Evolutionary conservation across 805 yeast species (phyloP), one percentile per base, ranked within the genome.

Genomic region (Grigorovia transvaalensis): DNA sequence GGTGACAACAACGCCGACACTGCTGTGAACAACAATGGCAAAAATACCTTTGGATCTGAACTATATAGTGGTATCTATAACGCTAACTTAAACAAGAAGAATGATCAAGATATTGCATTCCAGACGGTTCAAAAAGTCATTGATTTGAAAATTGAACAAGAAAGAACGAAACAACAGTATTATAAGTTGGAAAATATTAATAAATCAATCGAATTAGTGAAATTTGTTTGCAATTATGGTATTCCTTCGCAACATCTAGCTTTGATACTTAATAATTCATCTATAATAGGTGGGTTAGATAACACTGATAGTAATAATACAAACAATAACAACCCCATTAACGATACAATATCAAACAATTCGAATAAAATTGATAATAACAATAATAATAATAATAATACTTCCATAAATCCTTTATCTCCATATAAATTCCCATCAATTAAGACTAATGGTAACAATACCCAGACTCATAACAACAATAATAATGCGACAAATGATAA

Each of bases 131-230:
- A 72, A 27, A 79, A 77, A 56, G 82, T 88, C 0, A 67, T 88
- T 41, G 73, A 74, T 38, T 74, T 84, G 33, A 74, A 81, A 50
- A 65, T 79, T 2, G 89, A 88, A 63, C 91, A 85, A 61, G 96
- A 90, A 64, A 74, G 77, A 45, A 84, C 96, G 1, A 84, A 84
- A 57, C 96, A 89, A 64, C 93, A 85, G 57, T 82, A 74, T 58
- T 84, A 85, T 63, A 77, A 75, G 50, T 70, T 83, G 19, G 96
- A 89, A 62, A 69, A 76, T 44, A 72, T 84, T 27, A 75, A 76
- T 44, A 75, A 77, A 51, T 76, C 85, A 20, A 67, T 84, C 35
- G 82, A 83, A 50, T 71, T 89, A 18, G 60, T 90, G 49, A 79
- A 79, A 53, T 69, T 73, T 13, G 90, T 95, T 0, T 60, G 78